Percentiles rank a stretch among this genome's conserved stretches.
These are phyloP conservation scores for Pseudocercospora musae DNA, from an alignment of 2,329 filamentous ascomycete genomes.

Conservation along the genomic window DNA sequence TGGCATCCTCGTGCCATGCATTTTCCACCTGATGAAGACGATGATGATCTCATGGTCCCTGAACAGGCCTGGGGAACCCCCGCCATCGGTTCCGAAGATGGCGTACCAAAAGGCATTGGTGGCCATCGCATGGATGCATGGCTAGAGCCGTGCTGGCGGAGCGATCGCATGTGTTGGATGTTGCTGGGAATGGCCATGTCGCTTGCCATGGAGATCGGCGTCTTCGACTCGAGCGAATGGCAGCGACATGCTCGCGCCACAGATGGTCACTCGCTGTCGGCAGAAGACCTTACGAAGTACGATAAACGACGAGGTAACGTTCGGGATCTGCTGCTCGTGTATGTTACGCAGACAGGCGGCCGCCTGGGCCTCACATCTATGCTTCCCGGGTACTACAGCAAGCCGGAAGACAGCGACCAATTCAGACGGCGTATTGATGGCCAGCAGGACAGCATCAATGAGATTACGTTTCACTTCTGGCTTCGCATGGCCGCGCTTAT, in stretches of 20 bases:
- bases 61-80: constrained; percentile 59
- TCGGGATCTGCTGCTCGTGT: constrained; percentile 82
- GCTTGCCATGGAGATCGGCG: constrained; percentile 86
- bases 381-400: constrained; percentile 59
- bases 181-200: constrained; percentile 86
- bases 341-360: constrained; percentile 89
- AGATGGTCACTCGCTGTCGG: constrained; percentile 35
- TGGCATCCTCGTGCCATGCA: constrained; percentile 95
- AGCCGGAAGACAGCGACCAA: constrained; percentile 36
- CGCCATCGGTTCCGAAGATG: constrained; percentile 59
- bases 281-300: constrained; percentile 67
- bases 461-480: constrained; percentile 76
- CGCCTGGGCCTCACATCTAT: constrained; percentile 90
- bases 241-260: constrained; percentile 51
- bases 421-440: constrained; percentile 27
- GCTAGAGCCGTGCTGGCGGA: constrained; percentile 91
- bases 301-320: constrained; percentile 76
- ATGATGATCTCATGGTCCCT: constrained; percentile 62
- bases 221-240: constrained; percentile 81
- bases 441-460: constrained; percentile 41
- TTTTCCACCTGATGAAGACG: constrained; percentile 73
- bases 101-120: constrained; percentile 60
- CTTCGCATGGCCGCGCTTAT: constrained; percentile 89
- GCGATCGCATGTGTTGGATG: constrained; percentile 97
- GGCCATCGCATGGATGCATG: constrained; percentile 88